These are phyloP conservation scores for Colletotrichum nymphaeae DNA, from an alignment of 2,329 filamentous ascomycete species.

Conservation along the genomic window DNA sequence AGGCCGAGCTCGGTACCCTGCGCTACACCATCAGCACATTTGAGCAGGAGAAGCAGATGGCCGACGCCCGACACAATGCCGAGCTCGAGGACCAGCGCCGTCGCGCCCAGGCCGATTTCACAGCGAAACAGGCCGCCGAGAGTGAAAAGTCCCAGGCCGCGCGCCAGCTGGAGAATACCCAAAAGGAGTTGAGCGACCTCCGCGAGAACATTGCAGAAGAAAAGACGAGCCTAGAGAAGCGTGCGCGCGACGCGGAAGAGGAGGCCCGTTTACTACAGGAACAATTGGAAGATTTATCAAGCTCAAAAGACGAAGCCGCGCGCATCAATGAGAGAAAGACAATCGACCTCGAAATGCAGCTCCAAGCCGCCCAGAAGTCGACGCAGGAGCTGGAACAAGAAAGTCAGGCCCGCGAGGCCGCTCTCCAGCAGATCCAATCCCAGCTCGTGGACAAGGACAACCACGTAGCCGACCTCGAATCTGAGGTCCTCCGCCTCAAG, in stretches of 20 bases:
- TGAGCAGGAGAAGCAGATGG: constrained; percentile 88
- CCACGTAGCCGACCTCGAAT: constrained; percentile 80
- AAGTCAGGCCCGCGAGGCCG: constrained; percentile 63
- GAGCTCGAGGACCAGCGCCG: constrained; percentile 84
- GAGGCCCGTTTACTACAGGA: constrained; percentile 81
- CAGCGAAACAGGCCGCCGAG: constrained; percentile 71
- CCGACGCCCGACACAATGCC: constrained; percentile 81
- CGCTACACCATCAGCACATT: constrained; percentile 88
- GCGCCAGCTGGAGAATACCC: constrained; percentile 61
- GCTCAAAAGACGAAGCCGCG: constrained; percentile 76
- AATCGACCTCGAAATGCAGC: constrained; percentile 65
- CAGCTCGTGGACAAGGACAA: constrained; percentile 76
- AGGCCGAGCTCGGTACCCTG: constrained; percentile 88
- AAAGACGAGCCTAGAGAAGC: constrained; percentile 75
- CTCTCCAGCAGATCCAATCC: constrained; percentile 71
- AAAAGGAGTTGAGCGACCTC: constrained; percentile 63
- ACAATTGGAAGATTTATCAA: constrained; percentile 79
- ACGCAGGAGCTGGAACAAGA: constrained; percentile 71
- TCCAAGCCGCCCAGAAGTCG: constrained; percentile 57
- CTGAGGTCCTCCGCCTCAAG: constrained; percentile 85
- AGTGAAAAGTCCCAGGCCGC: constrained; percentile 61
- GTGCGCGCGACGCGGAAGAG: constrained; percentile 77
- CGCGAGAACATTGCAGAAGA: constrained; percentile 63
- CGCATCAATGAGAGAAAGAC: constrained; percentile 67
- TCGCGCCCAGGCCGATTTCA: constrained; percentile 88